phyloP scores from a whole-genome alignment of 2,329 filamentous ascomycete genomes.

The Falciphora oryzae region DNA sequence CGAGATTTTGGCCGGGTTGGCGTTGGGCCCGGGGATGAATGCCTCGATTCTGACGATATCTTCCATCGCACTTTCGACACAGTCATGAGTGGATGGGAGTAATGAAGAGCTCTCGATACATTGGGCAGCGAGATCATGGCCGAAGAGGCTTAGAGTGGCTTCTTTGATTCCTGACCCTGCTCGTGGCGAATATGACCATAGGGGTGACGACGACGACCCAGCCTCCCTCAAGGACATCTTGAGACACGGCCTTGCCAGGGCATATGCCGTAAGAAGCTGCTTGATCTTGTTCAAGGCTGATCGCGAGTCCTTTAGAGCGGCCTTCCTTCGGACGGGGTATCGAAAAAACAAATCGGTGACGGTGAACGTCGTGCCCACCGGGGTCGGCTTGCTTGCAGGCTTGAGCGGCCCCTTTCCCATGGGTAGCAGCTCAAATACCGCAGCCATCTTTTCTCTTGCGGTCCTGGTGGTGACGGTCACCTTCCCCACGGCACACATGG shows the following conservation, averaged over 20 bases:
- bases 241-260: conserved; percentile 57
- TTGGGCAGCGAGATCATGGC: conserved; percentile 29
- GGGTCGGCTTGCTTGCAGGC: conserved; percentile 39
- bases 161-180: conserved; percentile 45
- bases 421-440: conserved; percentile 36
- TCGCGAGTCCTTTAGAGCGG: conserved; percentile 48
- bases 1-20: conserved; percentile 36
- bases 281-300: conserved; percentile 55
- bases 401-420: conserved; percentile 34
- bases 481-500: conserved; percentile 53
- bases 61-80: background rate
- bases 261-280: conserved; percentile 57
- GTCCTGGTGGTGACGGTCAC: conserved; percentile 60
- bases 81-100: conserved; percentile 11
- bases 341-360: conserved; percentile 52
- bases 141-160: conserved; percentile 56
- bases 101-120: conserved; percentile 4
- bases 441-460: conserved; percentile 53
- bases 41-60: conserved; percentile 38
- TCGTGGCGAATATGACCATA: conserved; percentile 60
- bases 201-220: conserved; percentile 44
- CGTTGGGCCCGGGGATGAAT: conserved; percentile 49
- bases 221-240: conserved; percentile 55
- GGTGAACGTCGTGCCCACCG: conserved; percentile 64
- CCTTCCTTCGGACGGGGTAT: conserved; percentile 58